phyloP scores from a whole-genome alignment of 208 protist species.

The Perkinsela sp. region DNA sequence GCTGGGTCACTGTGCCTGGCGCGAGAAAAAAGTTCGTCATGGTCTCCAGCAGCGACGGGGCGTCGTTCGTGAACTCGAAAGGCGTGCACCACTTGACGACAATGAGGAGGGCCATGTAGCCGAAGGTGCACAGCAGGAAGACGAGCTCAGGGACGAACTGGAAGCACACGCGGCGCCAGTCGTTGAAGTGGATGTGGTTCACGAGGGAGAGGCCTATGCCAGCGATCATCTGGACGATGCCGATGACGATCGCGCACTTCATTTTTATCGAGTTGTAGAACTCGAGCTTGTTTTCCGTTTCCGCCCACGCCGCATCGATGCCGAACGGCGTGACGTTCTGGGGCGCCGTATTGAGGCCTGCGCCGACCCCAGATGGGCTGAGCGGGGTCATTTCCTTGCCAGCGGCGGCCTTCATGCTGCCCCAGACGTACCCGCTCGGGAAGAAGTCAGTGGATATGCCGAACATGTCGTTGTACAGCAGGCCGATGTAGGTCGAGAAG shows the following conservation, averaged over 20 bases:
- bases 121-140: slow-evolving; percentile 75
- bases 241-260: slow-evolving; percentile 89
- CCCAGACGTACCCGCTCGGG: slow-evolving; percentile 30
- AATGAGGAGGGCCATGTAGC: slow-evolving; percentile 88
- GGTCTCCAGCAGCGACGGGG: slow-evolving; percentile 49
- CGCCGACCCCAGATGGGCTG: slow-evolving; percentile 8
- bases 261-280: slow-evolving; percentile 96
- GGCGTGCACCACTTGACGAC: slow-evolving; percentile 75
- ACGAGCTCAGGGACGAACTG: slow-evolving; percentile 83
- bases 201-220: slow-evolving; percentile 65
- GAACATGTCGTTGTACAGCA: slow-evolving; percentile 90
- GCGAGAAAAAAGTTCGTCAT: slow-evolving; percentile 74
- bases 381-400: slow-evolving; percentile 8
- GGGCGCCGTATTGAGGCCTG: slow-evolving; percentile 7
- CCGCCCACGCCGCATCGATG: slow-evolving; percentile 54
- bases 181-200: slow-evolving; percentile 65
- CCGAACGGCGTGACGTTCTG: slow-evolving; percentile 24
- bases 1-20: slow-evolving; percentile 30
- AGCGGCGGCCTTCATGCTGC: neutral
- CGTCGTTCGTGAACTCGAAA: slow-evolving; percentile 19
- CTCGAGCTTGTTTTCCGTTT: slow-evolving; percentile 77
- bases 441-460: slow-evolving; percentile 58
- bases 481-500: slow-evolving; percentile 80
- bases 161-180: slow-evolving; percentile 40
- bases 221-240: slow-evolving; percentile 80